Conservation (phyloP, 164 flowering plant genomes). For the Macadamia integrifolia region DNA sequence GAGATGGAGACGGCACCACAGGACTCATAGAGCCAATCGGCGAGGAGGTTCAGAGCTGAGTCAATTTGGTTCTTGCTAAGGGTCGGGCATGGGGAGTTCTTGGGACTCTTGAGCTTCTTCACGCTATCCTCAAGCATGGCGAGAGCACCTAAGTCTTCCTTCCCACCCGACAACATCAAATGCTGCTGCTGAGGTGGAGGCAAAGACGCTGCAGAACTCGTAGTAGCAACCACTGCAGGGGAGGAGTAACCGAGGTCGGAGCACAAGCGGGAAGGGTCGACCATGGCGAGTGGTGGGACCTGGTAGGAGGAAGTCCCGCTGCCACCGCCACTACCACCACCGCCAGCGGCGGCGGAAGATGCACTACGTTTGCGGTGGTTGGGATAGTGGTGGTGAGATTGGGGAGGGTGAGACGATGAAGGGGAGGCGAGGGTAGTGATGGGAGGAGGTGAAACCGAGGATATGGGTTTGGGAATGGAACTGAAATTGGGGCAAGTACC, state of each 20-base stretch:
- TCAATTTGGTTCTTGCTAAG: slow-evolving; percentile 64
- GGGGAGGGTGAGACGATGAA: neutral
- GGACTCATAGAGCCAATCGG: slow-evolving; percentile 93
- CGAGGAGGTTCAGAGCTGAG: slow-evolving; percentile 54
- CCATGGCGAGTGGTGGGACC: slow-evolving; percentile 45
- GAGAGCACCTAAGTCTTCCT: slow-evolving; percentile 85
- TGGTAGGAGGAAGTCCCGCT: slow-evolving; percentile 23
- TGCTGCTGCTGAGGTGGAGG: slow-evolving; percentile 24
- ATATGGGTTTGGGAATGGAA: slow-evolving; percentile 53
- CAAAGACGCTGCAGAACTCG: slow-evolving; percentile 5
- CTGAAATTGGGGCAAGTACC: slow-evolving; percentile 90
- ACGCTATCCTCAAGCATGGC: slow-evolving; percentile 96
- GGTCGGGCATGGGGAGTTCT: slow-evolving; percentile 68
- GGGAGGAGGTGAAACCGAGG: slow-evolving; percentile 40
- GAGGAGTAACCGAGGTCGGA: slow-evolving; percentile 28
- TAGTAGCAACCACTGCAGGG: slow-evolving; percentile 15
- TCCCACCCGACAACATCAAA: slow-evolving; percentile 88
- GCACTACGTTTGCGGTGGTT: slow-evolving; percentile 31
- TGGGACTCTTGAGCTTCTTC: slow-evolving; percentile 87
- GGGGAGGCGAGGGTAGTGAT: slow-evolving; percentile 13
- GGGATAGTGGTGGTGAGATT: slow-evolving; percentile 11
- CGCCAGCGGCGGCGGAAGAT: slow-evolving; percentile 9
- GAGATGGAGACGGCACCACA: slow-evolving; percentile 83
- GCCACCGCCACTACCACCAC: slow-evolving; percentile 14
- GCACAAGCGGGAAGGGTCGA: slow-evolving; percentile 52